These are phyloP conservation scores for Fusarium euwallaceae DNA, from an alignment of 2,329 filamentous ascomycete species.

Conservation along the genomic window DNA sequence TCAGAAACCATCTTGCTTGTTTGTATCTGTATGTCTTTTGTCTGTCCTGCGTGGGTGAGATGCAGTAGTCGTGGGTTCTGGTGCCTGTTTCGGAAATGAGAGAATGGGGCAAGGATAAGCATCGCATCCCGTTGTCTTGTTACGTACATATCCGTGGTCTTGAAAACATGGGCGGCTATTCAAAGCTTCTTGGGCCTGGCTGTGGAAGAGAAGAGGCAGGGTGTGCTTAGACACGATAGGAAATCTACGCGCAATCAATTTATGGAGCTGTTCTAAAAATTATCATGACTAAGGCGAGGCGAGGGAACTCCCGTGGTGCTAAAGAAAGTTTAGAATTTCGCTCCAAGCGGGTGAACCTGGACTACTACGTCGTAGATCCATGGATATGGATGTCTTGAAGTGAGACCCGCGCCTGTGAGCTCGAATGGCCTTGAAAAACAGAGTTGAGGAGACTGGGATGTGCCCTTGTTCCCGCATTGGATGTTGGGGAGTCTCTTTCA, in stretches of 20 bases:
- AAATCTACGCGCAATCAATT: background rate
- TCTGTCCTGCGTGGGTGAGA: conserved; percentile 38
- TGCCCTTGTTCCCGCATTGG: conserved; percentile 2
- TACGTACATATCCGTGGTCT: conserved; percentile 3
- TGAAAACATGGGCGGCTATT: conserved; percentile 11
- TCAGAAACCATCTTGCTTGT: background rate
- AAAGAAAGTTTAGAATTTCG: conserved; percentile 19
- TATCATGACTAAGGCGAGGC: conserved; percentile 9
- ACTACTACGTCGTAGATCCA: background rate
- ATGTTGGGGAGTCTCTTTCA: background rate
- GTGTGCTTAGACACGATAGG: background rate
- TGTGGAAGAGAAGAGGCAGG: background rate
- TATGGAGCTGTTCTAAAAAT: conserved; percentile 19
- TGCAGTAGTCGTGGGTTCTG: conserved; percentile 32
- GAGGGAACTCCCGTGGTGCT: conserved; percentile 37
- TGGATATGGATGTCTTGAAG: background rate
- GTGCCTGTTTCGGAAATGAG: conserved; percentile 22
- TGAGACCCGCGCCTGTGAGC: background rate
- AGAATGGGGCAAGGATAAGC: conserved; percentile 18
- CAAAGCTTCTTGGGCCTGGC: background rate
- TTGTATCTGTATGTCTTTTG: conserved; percentile 3
- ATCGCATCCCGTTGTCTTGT: conserved; percentile 5
- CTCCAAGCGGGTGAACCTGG: conserved; percentile 8
- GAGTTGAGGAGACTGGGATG: background rate
- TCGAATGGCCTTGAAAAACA: background rate